These are phyloP conservation scores for Nidula microcarpa DNA, from an alignment of 768 basidiomycete genomes.

Conservation along the genomic window DNA sequence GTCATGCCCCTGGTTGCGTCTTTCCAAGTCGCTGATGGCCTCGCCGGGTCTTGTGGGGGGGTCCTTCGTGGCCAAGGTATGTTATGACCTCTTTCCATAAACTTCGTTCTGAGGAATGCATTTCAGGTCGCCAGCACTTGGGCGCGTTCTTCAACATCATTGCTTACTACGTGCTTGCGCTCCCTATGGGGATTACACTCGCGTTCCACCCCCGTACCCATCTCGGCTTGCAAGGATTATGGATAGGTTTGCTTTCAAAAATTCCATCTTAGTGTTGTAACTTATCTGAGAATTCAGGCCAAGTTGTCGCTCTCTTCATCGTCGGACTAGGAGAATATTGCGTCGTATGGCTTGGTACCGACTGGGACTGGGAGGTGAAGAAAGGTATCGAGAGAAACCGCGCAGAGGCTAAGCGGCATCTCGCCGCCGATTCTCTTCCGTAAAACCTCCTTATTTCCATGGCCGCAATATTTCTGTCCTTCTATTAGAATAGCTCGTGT, in stretches of 20 bases:
- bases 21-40: slow-evolving; percentile 80
- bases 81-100: background rate
- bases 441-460: background rate
- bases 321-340: slow-evolving; percentile 69
- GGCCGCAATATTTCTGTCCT: no score
- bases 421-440: background rate
- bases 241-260: slow-evolving; percentile 60
- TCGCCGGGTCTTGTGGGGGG: slow-evolving; percentile 61
- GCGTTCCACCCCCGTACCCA: slow-evolving; percentile 48
- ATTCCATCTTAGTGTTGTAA: slow-evolving; percentile 13
- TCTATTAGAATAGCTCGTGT: no score
- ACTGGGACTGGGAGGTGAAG: slow-evolving; percentile 63
- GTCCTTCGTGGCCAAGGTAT: slow-evolving; percentile 79
- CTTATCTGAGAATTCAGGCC: slow-evolving; percentile 36
- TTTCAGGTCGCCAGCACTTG: slow-evolving; percentile 62
- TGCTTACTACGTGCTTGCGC: slow-evolving; percentile 76
- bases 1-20: slow-evolving; percentile 75
- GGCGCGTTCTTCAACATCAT: slow-evolving; percentile 73
- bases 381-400: slow-evolving; percentile 49
- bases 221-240: slow-evolving; percentile 65
- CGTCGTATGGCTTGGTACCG: slow-evolving; percentile 53
- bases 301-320: slow-evolving; percentile 68
- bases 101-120: background rate
- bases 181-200: slow-evolving; percentile 75
- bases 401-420: slow-evolving; percentile 34